phyloP scores from a whole-genome alignment of 2,329 filamentous ascomycete genomes.

The Metarhizium guizhouense region DNA sequence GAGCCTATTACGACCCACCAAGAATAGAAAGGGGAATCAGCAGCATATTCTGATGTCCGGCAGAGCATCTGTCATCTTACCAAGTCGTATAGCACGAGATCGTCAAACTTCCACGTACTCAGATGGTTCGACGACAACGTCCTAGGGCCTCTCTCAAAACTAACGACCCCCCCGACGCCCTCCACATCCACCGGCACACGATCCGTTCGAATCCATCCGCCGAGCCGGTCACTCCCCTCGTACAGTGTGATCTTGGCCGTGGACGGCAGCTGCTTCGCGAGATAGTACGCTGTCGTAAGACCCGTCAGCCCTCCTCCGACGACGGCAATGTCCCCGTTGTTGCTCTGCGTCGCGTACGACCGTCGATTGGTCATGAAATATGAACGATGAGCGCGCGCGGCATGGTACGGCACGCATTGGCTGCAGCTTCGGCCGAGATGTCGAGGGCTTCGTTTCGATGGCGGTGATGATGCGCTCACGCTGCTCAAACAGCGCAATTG shows the following conservation, averaged over 20 bases:
- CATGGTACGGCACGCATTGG: not conserved
- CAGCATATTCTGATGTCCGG: not conserved
- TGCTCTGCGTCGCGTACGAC: slow-evolving; percentile 12
- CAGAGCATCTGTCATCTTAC: slow-evolving; percentile 35
- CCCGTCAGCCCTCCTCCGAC: slow-evolving; percentile 80
- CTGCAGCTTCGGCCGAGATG: not conserved
- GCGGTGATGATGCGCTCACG: not conserved
- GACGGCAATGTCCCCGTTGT: slow-evolving; percentile 46
- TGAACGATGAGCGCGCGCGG: slow-evolving; percentile 5
- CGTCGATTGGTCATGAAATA: slow-evolving; percentile 3
- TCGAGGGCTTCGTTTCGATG: not conserved
- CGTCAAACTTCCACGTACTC: slow-evolving; percentile 40
- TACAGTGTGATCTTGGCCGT: slow-evolving; percentile 69
- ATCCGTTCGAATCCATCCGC: slow-evolving; percentile 76
- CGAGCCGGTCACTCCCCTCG: slow-evolving; percentile 60
- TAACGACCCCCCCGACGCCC: slow-evolving; percentile 46
- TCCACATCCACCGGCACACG: slow-evolving; percentile 45
- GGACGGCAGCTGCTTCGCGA: slow-evolving; percentile 56
- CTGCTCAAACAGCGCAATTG: not conserved
- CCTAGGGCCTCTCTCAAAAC: slow-evolving; percentile 79
- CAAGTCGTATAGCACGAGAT: slow-evolving; percentile 60
- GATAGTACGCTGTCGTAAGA: slow-evolving; percentile 67
- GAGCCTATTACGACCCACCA: slow-evolving; percentile 13
- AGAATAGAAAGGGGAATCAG: too few species aligned
- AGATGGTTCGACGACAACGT: slow-evolving; percentile 52